These are phyloP conservation scores for Acacia melanoxylon DNA, from an alignment of 306 rosid species.

Conservation along the genomic window DNA sequence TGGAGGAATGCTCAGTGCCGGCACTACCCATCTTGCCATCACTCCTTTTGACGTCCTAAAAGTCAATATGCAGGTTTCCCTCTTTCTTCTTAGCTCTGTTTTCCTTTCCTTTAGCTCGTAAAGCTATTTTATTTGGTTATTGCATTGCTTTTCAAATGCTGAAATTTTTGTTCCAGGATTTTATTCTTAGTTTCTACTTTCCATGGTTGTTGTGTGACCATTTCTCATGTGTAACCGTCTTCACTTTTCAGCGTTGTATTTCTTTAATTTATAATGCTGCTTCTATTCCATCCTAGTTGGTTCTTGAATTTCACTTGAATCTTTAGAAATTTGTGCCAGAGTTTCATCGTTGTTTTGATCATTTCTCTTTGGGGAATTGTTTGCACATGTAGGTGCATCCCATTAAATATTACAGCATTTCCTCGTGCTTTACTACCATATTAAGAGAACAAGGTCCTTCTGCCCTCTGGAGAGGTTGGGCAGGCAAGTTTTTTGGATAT, in stretches of 20 bases:
- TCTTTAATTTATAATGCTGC: background rate
- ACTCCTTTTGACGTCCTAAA: slow-evolving; percentile 62
- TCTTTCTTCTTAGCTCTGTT: background rate
- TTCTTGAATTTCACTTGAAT: background rate
- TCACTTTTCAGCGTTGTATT: background rate
- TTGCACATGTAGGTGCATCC: slow-evolving; percentile 51
- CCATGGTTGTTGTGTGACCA: background rate
- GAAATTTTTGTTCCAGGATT: background rate
- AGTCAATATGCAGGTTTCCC: slow-evolving; percentile 32
- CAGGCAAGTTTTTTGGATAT: slow-evolving; percentile 58
- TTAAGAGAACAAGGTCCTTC: slow-evolving; percentile 64
- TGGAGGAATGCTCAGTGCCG: slow-evolving; percentile 70
- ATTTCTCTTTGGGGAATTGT: slow-evolving; percentile 18
- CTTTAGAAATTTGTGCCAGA: background rate
- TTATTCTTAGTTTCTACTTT: background rate
- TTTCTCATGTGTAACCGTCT: slow-evolving; percentile 18
- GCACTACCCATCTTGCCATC: slow-evolving; percentile 54
- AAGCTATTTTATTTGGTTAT: background rate
- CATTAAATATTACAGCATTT: slow-evolving; percentile 49
- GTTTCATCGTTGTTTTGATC: background rate
- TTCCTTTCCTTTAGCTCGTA: background rate
- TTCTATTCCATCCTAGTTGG: background rate
- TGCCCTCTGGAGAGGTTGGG: slow-evolving; percentile 63
- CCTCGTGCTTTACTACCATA: slow-evolving; percentile 48
- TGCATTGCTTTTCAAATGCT: background rate